Conservation (phyloP, 176 grass and related monocot species). For the Typha latifolia region DNA sequence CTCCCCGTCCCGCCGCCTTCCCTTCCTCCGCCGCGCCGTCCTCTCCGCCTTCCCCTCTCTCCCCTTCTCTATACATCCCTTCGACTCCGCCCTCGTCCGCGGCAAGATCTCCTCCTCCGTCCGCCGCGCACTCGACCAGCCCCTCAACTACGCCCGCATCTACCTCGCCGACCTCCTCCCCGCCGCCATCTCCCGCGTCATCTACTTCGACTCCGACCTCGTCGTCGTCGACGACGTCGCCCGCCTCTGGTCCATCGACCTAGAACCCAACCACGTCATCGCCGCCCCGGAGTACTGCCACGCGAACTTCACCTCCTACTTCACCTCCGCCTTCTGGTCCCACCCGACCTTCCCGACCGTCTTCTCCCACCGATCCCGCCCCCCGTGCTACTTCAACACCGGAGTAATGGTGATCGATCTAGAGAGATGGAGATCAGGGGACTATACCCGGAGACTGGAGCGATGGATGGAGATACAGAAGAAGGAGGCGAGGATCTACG, state of each 20-base stretch:
- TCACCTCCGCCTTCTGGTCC: conserved; percentile 77
- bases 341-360: conserved; percentile 39
- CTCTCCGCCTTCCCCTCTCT: conserved; percentile 79
- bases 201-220: conserved; percentile 93
- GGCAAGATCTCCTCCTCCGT: conserved; percentile 89
- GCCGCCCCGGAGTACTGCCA: conserved; percentile 94
- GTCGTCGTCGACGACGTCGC: conserved; percentile 93
- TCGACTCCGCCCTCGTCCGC: conserved; percentile 71
- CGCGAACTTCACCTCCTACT: conserved; percentile 99
- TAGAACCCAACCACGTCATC: conserved; percentile 45
- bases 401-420: conserved; percentile 99
- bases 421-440: conserved; percentile 54
- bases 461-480: conserved; percentile 99
- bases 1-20: conserved; percentile 40
- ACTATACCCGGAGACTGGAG: conserved; percentile 72
- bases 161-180: conserved; percentile 88
- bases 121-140: conserved; percentile 94
- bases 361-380: conserved; percentile 44
- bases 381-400: conserved; percentile 97
- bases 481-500: conserved; percentile 82
- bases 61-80: conserved; percentile 59
- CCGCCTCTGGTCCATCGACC: conserved; percentile 77
- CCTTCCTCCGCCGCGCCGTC: conserved; percentile 47
- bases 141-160: conserved; percentile 98
- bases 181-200: conserved; percentile 51